These are phyloP conservation scores for Neurospora sp. DNA, from an alignment of 2,329 filamentous ascomycete species.

Conservation along the genomic window DNA sequence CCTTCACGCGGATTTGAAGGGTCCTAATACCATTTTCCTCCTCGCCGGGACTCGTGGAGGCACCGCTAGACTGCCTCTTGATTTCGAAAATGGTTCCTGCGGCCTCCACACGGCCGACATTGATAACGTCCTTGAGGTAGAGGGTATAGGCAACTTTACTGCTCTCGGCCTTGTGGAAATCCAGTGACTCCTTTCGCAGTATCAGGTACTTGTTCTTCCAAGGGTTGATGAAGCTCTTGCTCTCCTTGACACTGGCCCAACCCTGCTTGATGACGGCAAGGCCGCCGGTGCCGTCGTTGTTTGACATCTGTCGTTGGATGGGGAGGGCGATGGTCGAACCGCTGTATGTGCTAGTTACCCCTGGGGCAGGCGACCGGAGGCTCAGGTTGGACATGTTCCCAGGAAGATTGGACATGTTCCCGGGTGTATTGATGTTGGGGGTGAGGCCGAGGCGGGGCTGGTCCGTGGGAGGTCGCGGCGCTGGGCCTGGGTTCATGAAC, in stretches of 20 bases:
- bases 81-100: constrained; percentile 92
- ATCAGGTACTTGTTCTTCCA: constrained; percentile 93
- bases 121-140: constrained; percentile 75
- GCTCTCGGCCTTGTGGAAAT: constrained; percentile 87
- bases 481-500: constrained; percentile 96
- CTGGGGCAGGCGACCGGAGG: constrained; percentile 52
- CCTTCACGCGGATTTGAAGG: constrained; percentile 86
- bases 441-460: constrained; percentile 73
- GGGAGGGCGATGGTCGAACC: constrained; percentile 64
- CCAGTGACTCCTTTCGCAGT: constrained; percentile 81
- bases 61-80: constrained; percentile 60
- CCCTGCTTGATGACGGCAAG: constrained; percentile 71
- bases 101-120: constrained; percentile 82
- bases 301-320: constrained; percentile 51
- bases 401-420: constrained; percentile 11
- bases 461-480: constrained; percentile 79
- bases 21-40: constrained; percentile 74
- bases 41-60: constrained; percentile 61
- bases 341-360: constrained; percentile 52
- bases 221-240: constrained; percentile 69
- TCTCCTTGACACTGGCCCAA: constrained; percentile 82
- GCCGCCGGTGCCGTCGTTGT: constrained; percentile 54
- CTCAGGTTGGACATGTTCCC: constrained; percentile 73
- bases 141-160: constrained; percentile 83
- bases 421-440: constrained; percentile 60